A percentile compares a stretch with the other conserved stretches of the same genome.
phyloP scores from a whole-genome alignment of 164 flowering plant genomes.

The Litsea cubeba region DNA sequence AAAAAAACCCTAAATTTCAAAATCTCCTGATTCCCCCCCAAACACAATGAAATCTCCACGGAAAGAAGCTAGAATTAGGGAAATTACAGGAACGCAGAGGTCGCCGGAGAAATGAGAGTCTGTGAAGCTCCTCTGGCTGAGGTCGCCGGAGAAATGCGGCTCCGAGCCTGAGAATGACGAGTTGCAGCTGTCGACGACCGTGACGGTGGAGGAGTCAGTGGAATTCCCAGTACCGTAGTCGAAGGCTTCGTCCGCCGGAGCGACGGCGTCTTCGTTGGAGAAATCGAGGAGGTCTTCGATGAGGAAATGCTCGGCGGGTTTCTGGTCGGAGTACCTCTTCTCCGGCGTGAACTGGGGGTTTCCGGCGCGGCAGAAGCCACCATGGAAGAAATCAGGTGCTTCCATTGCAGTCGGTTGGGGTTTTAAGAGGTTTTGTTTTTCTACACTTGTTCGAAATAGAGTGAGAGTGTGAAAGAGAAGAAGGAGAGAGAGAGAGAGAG shows the following conservation, averaged over 20 bases:
- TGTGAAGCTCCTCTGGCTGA: constrained; percentile 27
- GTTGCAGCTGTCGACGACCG: constrained; percentile 60
- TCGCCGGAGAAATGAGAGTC: constrained; percentile 63
- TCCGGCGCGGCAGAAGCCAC: constrained; percentile 20
- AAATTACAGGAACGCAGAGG: constrained; percentile 80
- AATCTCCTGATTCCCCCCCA: background rate
- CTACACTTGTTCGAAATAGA: too few relatives aligned
- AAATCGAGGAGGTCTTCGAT: constrained; percentile 88
- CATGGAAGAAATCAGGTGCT: constrained; percentile 42
- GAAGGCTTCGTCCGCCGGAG: constrained; percentile 15
- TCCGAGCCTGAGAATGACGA: constrained; percentile 62
- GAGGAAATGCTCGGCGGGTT: constrained; percentile 50
- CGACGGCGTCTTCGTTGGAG: constrained; percentile 51
- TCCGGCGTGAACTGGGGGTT: constrained; percentile 33
- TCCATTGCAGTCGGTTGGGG: constrained; percentile 30
- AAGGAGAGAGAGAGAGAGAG: too few relatives aligned
- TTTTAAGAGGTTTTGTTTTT: too few relatives aligned
- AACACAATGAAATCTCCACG: background rate
- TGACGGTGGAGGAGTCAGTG: constrained; percentile 52
- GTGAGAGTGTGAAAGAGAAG: too few relatives aligned
- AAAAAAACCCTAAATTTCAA: too few relatives aligned
- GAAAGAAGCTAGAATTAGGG: too few relatives aligned
- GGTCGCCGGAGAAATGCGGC: constrained; percentile 28
- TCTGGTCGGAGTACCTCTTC: constrained; percentile 26
- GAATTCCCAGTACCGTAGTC: constrained; percentile 29